Evolutionary conservation across 1,284 basidiomycete species (phyloP).

Genomic region (Apiotrichum gracile): DNA sequence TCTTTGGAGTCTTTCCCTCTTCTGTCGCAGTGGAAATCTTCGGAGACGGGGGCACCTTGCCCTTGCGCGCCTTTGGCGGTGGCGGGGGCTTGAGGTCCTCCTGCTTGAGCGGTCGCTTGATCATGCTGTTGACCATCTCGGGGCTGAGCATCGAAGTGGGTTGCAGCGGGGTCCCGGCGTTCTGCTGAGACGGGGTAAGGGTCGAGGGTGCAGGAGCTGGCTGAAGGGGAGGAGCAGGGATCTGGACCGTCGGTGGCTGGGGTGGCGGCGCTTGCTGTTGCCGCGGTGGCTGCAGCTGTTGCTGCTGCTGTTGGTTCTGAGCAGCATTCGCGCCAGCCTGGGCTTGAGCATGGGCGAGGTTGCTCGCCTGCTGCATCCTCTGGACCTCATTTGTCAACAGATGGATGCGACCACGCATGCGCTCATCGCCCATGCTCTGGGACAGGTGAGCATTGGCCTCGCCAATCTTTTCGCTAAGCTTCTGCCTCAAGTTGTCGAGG

Average conservation of each 20-base stretch:
- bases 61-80: conserved; percentile 10
- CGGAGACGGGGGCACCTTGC: conserved; percentile 1
- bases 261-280: background rate
- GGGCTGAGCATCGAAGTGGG: conserved; percentile 14
- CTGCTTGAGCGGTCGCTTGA: conserved; percentile 20
- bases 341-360: background rate
- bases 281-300: background rate
- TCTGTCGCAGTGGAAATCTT: background rate
- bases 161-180: conserved; percentile 7
- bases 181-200: background rate
- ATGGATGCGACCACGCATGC: conserved; percentile 9
- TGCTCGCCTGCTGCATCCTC: background rate
- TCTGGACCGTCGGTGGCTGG: no score
- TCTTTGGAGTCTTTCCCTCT: background rate
- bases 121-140: conserved; percentile 19
- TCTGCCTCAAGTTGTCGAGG: conserved; percentile 9
- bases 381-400: conserved; percentile 9
- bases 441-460: conserved; percentile 10
- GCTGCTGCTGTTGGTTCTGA: background rate
- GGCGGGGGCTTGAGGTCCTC: conserved; percentile 20
- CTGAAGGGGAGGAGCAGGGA: background rate
- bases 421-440: conserved; percentile 10
- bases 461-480: conserved; percentile 5
- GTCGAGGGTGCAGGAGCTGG: background rate
- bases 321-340: background rate